Conservation (phyloP, 805 yeast species). For the Saccharomycopsis javanensis region DNA sequence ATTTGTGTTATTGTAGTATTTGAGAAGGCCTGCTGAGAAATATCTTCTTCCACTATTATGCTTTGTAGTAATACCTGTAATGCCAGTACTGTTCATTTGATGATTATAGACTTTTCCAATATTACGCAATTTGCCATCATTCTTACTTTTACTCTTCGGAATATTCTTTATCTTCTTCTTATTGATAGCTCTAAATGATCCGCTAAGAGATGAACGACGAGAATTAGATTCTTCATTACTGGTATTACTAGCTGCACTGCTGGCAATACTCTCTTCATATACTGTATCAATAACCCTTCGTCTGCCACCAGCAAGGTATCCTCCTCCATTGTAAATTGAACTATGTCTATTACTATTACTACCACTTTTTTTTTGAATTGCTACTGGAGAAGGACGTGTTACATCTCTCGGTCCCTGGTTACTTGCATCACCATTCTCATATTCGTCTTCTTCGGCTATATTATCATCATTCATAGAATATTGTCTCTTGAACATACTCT, state of each 20-base stretch:
- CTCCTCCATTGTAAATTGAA: constrained; percentile 1
- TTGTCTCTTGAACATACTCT: constrained; percentile 2
- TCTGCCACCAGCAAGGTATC: background rate
- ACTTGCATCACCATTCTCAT: background rate
- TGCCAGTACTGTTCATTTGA: background rate
- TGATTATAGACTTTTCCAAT: background rate
- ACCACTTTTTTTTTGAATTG: background rate
- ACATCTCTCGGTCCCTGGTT: background rate
- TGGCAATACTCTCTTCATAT: constrained; percentile 18
- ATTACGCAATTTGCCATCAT: background rate
- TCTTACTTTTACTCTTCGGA: background rate
- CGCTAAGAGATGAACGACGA: background rate
- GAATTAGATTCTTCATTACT: background rate
- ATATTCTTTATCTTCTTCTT: background rate
- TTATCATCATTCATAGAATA: constrained; percentile 7
- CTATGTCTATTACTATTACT: background rate
- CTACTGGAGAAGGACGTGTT: background rate
- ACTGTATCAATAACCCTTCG: constrained; percentile 19
- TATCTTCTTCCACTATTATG: constrained; percentile 3
- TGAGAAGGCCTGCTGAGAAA: constrained; percentile 11
- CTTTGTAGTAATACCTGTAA: background rate
- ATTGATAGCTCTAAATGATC: background rate
- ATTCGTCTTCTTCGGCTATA: background rate
- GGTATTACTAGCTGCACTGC: background rate
- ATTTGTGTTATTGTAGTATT: constrained; percentile 13